These are phyloP conservation scores for Lenwebbia sp. DNA, from an alignment of 345 rosid species.

Conservation along the genomic window DNA sequence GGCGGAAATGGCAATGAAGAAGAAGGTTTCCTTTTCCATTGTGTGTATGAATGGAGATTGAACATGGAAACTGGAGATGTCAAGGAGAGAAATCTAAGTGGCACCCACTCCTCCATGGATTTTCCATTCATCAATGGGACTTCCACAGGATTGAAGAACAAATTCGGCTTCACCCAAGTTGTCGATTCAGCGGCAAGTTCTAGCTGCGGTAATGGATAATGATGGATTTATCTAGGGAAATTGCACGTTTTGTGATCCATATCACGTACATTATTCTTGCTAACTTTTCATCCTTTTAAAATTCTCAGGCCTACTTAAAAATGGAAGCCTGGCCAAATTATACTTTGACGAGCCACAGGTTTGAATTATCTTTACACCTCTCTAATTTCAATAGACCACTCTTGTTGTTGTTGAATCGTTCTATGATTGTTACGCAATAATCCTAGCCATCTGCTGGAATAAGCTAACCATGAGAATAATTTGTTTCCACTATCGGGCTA, in stretches of 20 bases:
- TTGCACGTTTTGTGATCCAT: neutral
- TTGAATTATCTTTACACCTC: neutral
- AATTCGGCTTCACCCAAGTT: slow-evolving; percentile 29
- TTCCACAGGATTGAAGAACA: slow-evolving; percentile 19
- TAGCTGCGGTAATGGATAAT: slow-evolving; percentile 9
- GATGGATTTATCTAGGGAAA: neutral
- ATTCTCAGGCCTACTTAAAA: slow-evolving; percentile 24
- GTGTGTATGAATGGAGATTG: slow-evolving; percentile 32
- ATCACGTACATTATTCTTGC: neutral
- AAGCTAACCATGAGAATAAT: neutral
- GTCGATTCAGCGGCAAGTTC: slow-evolving; percentile 25
- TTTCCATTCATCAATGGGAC: slow-evolving; percentile 30
- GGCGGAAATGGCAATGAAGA: neutral
- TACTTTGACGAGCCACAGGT: slow-evolving; percentile 18
- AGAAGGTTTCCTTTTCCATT: slow-evolving; percentile 7
- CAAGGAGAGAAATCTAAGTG: slow-evolving; percentile 20
- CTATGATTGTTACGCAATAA: neutral
- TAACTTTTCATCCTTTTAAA: neutral
- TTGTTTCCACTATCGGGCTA: neutral
- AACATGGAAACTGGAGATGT: slow-evolving; percentile 31
- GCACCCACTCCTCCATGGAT: slow-evolving; percentile 24
- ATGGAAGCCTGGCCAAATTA: slow-evolving; percentile 36
- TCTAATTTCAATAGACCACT: too few relatives aligned
- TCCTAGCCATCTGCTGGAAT: neutral
- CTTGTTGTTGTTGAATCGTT: neutral